These are phyloP conservation scores for Pilobolus umbonatus DNA, from an alignment of 192 early-diverging fungal genomes.

Conservation along the genomic window DNA sequence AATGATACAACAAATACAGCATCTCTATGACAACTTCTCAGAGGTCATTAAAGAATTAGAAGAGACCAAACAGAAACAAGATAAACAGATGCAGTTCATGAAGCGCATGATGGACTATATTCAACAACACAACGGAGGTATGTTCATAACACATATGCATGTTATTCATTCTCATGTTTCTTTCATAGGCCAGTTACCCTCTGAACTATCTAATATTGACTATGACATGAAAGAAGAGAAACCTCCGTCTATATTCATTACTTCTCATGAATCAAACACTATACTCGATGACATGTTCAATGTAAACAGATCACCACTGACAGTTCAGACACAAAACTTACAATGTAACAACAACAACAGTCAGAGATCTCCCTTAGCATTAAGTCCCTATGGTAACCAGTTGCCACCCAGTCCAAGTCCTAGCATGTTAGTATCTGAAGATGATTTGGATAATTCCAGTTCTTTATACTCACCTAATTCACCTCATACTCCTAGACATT, in stretches of 20 bases:
- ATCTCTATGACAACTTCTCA: constrained; percentile 68
- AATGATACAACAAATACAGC: constrained; percentile 65
- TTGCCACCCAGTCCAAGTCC: constrained; percentile 33
- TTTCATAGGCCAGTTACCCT: constrained; percentile 19
- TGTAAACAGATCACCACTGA: constrained; percentile 2
- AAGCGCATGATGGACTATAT: constrained; percentile 64
- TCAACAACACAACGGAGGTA: constrained; percentile 34
- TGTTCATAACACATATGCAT: neutral
- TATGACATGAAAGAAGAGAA: neutral
- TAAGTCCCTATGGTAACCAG: constrained; percentile 7
- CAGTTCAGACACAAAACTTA: constrained; percentile 10
- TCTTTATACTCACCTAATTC: constrained; percentile 26
- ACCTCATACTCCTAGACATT: constrained; percentile 25
- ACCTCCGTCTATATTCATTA: constrained; percentile 29
- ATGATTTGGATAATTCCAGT: constrained; percentile 22
- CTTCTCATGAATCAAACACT: constrained; percentile 16
- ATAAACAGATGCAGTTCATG: constrained; percentile 60
- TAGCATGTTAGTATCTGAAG: constrained; percentile 29
- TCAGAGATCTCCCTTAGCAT: neutral
- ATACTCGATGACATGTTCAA: constrained; percentile 10
- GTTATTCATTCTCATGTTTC: neutral
- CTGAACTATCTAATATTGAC: constrained; percentile 5
- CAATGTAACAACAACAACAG: constrained; percentile 4
- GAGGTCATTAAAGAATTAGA: constrained; percentile 70
- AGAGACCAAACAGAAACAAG: constrained; percentile 68